Evolutionary conservation across 805 yeast genomes (phyloP).

Genomic region (Pichia gijzeniarum): DNA sequence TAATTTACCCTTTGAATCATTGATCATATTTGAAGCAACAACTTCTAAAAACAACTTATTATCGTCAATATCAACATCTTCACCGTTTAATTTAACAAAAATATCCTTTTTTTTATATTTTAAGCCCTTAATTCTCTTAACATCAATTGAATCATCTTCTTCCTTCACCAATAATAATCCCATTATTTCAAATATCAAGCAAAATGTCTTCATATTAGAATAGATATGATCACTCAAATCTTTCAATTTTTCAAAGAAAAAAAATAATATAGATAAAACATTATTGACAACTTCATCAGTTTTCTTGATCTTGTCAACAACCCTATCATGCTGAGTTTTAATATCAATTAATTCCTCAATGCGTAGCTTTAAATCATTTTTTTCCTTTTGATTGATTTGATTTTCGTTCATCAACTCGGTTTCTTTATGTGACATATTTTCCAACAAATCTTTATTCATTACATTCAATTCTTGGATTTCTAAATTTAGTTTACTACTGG

Average conservation of each 20-base stretch:
- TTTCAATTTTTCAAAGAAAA: slow-evolving; percentile 31
- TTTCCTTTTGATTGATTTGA: slow-evolving; percentile 41
- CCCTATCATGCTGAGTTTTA: slow-evolving; percentile 30
- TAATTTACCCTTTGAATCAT: slow-evolving; percentile 6
- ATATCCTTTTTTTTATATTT: slow-evolving; percentile 38
- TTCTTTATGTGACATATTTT: slow-evolving; percentile 63
- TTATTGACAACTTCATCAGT: slow-evolving; percentile 22
- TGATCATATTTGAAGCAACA: slow-evolving; percentile 11
- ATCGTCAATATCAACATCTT: slow-evolving; percentile 1
- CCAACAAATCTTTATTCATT: slow-evolving; percentile 58
- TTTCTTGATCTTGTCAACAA: slow-evolving; percentile 22
- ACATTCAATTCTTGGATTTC: slow-evolving; percentile 13
- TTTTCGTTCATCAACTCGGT: slow-evolving; percentile 51
- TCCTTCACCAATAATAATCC: slow-evolving; percentile 58
- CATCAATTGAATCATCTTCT: slow-evolving; percentile 33
- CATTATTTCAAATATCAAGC: slow-evolving; percentile 63
- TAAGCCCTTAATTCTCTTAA: slow-evolving; percentile 77
- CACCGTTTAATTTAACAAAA: slow-evolving; percentile 2
- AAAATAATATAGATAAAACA: slow-evolving; percentile 19
- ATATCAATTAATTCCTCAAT: slow-evolving; percentile 41
- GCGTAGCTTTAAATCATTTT: slow-evolving; percentile 37
- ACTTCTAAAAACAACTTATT: slow-evolving; percentile 11
- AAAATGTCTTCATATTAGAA: slow-evolving; percentile 39
- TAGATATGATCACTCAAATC: slow-evolving; percentile 35
- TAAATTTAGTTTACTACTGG: slow-evolving; percentile 14